Conservation (phyloP, 176 grass and related monocot species). For the Carex pumila region DNA sequence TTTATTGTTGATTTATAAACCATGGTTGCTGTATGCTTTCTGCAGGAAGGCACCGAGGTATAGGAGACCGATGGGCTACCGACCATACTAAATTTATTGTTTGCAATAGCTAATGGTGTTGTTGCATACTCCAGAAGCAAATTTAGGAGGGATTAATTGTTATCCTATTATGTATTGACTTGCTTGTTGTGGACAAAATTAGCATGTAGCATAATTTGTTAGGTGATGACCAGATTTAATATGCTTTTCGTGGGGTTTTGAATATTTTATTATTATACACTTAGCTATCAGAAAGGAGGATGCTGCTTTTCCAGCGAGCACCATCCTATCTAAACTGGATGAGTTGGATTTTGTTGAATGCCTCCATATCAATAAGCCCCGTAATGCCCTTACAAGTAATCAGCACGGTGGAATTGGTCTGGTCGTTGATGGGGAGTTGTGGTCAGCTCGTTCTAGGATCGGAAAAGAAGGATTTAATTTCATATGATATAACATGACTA, state of each 20-base stretch:
- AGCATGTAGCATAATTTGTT: conserved; percentile 20
- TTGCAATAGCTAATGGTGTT: neutral
- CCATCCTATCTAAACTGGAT: neutral
- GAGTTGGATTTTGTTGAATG: neutral
- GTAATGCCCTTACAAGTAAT: neutral
- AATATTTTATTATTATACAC: neutral
- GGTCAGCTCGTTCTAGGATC: neutral
- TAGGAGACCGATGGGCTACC: conserved; percentile 40
- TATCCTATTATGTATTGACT: conserved; percentile 6
- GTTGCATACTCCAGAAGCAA: neutral
- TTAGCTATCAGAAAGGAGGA: neutral
- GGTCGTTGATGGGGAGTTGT: neutral
- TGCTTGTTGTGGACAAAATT: neutral
- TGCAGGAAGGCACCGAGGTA: conserved; percentile 48
- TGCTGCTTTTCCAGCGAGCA: neutral
- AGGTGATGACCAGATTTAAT: conserved; percentile 9
- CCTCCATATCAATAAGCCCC: neutral
- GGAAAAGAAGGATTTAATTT: neutral
- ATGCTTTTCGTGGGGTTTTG: neutral
- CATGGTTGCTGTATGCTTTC: neutral
- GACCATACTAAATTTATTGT: conserved; percentile 42
- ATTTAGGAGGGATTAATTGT: neutral
- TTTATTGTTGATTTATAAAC: conserved; percentile 3
- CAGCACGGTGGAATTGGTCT: neutral
- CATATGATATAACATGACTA: no score